These are phyloP conservation scores for Ambrosiella beaveri DNA, from an alignment of 2,329 filamentous ascomycete genomes.

Conservation along the genomic window DNA sequence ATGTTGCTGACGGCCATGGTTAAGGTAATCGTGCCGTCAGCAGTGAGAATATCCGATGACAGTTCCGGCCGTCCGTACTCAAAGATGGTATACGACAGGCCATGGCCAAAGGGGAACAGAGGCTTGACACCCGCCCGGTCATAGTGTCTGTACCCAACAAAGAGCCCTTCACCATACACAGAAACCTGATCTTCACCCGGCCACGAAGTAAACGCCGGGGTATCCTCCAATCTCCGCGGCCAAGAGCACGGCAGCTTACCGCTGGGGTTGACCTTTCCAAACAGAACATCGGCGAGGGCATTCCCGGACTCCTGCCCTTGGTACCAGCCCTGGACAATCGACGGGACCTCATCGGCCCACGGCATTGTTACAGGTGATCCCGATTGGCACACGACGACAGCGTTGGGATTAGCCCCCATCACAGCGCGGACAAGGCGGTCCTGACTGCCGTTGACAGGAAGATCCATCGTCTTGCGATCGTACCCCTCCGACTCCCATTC, in stretches of 20 bases:
- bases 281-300: conserved; percentile 49
- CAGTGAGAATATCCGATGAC: conserved; percentile 23
- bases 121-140: conserved; percentile 42
- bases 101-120: conserved; percentile 57
- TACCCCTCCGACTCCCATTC: conserved; percentile 66
- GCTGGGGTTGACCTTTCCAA: conserved; percentile 45
- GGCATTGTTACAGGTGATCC: conserved; percentile 55
- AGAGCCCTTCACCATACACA: conserved; percentile 55
- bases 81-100: conserved; percentile 56
- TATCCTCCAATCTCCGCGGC: conserved; percentile 44
- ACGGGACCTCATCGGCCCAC: conserved; percentile 46
- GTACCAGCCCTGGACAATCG: conserved; percentile 60
- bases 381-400: conserved; percentile 52
- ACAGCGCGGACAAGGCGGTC: conserved; percentile 48
- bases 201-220: conserved; percentile 57
- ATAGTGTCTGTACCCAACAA: conserved; percentile 58
- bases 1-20: conserved; percentile 36
- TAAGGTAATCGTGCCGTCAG: conserved; percentile 26
- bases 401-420: conserved; percentile 43
- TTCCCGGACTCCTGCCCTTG: conserved; percentile 56
- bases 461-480: conserved; percentile 54
- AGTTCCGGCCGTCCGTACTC: conserved; percentile 41
- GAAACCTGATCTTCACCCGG: conserved; percentile 52
- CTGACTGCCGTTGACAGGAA: conserved; percentile 42
- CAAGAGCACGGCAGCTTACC: conserved; percentile 57